These are phyloP conservation scores for Podospora anserina DNA, from an alignment of 495 filamentous ascomycete genomes.

Conservation along the genomic window DNA sequence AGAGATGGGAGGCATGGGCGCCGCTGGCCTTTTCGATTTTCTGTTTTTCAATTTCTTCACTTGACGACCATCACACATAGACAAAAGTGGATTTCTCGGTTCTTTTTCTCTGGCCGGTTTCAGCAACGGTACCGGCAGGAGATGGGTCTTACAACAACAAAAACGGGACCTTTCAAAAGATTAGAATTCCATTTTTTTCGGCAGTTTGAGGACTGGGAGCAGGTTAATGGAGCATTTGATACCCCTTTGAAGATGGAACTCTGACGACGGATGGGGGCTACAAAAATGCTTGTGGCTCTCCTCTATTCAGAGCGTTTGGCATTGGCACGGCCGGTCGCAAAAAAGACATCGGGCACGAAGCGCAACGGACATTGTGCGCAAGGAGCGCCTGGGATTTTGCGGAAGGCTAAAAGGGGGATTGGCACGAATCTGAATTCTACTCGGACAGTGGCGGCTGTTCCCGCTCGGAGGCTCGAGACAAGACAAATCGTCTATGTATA, in stretches of 20 bases:
- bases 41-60: constrained; percentile 34
- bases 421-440: not conserved
- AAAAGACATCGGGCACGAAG: not conserved
- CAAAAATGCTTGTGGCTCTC: constrained; percentile 23
- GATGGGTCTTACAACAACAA: constrained; percentile 16
- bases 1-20: constrained; percentile 40
- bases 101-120: constrained; percentile 39
- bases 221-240: constrained; percentile 36
- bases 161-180: not conserved
- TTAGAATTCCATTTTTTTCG: constrained; percentile 33
- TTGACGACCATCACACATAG: constrained; percentile 45
- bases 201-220: constrained; percentile 38
- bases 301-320: constrained; percentile 25
- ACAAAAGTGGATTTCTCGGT: constrained; percentile 60
- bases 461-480: constrained; percentile 27
- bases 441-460: constrained; percentile 15
- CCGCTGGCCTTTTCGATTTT: constrained; percentile 34
- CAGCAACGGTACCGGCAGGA: not conserved
- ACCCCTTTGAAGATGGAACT: constrained; percentile 36
- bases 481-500: not conserved
- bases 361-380: not conserved
- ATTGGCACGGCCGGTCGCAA: constrained; percentile 22
- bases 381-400: not conserved
- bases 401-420: not conserved
- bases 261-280: constrained; percentile 23